Percentiles rank a stretch among this genome's conserved stretches.
These are phyloP conservation scores for Phytophthora europaea DNA, from an alignment of 352 stramenopile genomes.

Conservation along the genomic window DNA sequence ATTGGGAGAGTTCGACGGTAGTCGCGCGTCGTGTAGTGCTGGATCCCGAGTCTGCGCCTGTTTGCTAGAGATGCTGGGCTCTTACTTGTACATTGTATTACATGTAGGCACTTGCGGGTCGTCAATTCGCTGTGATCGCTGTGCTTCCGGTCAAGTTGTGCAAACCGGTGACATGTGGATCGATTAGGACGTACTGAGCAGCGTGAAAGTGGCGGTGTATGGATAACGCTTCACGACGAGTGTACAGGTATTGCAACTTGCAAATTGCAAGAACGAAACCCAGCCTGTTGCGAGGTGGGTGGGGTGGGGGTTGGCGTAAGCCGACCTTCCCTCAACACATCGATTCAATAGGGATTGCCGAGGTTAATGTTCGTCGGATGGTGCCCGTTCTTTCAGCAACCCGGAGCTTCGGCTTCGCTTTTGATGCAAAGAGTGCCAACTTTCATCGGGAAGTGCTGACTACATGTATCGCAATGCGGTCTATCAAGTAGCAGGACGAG, in stretches of 20 bases:
- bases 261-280: too few species aligned
- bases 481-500: too few species aligned
- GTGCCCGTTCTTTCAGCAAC: not conserved
- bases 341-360: not conserved
- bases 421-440: not conserved
- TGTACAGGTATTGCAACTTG: not conserved
- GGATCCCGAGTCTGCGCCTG: slow-evolving; percentile 16
- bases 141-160: too few species aligned
- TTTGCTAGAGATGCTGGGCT: slow-evolving; percentile 15
- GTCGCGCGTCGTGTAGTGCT: slow-evolving; percentile 22
- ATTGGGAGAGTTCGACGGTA: slow-evolving; percentile 18
- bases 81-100: too few species aligned
- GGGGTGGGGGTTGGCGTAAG: not conserved
- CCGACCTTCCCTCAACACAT: not conserved
- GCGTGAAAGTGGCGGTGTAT: not conserved
- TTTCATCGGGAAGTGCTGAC: too few species aligned
- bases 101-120: slow-evolving; percentile 1
- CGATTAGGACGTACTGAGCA: not conserved
- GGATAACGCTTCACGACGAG: too few species aligned
- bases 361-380: not conserved
- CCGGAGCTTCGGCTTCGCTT: not conserved
- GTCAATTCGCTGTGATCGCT: not conserved
- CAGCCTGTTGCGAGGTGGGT: not conserved
- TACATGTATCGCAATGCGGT: too few species aligned
- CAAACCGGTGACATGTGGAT: not conserved